These are phyloP conservation scores for Drechslerella dactyloides DNA, from an alignment of 2,329 filamentous ascomycete genomes.

Conservation along the genomic window DNA sequence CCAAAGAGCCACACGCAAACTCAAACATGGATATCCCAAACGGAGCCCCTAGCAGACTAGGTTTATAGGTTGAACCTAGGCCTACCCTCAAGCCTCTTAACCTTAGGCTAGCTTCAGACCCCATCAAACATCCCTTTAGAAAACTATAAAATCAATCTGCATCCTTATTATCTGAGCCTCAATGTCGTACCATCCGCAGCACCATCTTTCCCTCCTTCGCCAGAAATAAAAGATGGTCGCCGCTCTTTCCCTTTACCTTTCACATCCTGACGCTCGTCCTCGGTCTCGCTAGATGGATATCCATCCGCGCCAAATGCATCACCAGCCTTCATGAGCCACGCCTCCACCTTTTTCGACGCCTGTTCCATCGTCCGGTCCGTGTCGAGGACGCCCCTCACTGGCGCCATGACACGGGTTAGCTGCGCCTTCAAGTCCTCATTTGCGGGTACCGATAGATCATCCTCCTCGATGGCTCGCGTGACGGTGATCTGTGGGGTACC, in stretches of 20 bases:
- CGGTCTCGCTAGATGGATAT: no score
- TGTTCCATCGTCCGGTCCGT: slow-evolving; percentile 33
- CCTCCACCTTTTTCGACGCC: slow-evolving; percentile 42
- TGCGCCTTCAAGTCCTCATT: slow-evolving; percentile 38
- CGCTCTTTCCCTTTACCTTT: neutral
- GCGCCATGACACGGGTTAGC: slow-evolving; percentile 34
- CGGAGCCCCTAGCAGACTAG: no score
- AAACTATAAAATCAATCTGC: no score
- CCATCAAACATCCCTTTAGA: no score
- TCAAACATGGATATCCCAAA: no score
- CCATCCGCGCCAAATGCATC: slow-evolving; percentile 31
- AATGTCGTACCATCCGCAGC: neutral
- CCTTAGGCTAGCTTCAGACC: no score
- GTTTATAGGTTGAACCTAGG: no score
- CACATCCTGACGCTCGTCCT: neutral
- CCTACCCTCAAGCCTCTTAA: no score
- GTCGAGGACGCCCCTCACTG: slow-evolving; percentile 26
- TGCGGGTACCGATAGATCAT: neutral
- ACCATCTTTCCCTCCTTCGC: neutral
- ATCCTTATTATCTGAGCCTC: neutral
- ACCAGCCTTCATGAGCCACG: slow-evolving; percentile 37
- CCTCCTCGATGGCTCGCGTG: slow-evolving; percentile 10
- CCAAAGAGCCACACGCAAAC: no score
- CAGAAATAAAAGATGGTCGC: neutral
- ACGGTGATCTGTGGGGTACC: neutral